Evolutionary conservation across 345 rosid genomes (phyloP).

Genomic region (Acer negundo): DNA sequence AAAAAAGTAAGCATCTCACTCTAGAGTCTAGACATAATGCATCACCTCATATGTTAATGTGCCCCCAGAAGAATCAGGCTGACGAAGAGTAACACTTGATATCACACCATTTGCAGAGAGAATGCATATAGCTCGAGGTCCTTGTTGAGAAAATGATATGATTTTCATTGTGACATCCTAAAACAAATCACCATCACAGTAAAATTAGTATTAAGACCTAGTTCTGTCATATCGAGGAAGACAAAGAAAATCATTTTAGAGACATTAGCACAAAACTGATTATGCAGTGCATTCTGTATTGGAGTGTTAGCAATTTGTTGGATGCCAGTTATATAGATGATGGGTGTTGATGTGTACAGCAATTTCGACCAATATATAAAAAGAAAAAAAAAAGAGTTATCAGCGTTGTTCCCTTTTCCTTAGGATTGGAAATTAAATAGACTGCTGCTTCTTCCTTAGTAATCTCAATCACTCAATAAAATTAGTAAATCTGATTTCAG

Average conservation of each 20-base stretch:
- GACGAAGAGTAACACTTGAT: slow-evolving; percentile 96
- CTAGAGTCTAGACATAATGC: not conserved
- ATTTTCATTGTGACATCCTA: slow-evolving; percentile 97
- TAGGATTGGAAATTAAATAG: not conserved
- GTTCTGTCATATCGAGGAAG: not conserved
- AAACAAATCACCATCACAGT: slow-evolving; percentile 15
- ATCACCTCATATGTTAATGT: slow-evolving; percentile 95
- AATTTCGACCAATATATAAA: not conserved
- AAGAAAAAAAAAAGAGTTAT: not conserved
- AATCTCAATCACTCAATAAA: not conserved
- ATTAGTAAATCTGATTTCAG: slow-evolving; percentile 1
- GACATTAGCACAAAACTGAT: not conserved
- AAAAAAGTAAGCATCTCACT: not conserved
- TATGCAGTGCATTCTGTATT: not conserved
- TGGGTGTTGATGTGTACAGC: not conserved
- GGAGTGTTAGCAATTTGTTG: not conserved
- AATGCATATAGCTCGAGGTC: slow-evolving; percentile 94
- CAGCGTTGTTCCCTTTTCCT: not conserved
- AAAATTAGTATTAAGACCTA: not conserved
- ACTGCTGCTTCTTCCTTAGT: not conserved
- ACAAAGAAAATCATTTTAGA: not conserved
- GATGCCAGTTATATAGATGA: not conserved
- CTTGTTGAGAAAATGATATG: slow-evolving; percentile 99
- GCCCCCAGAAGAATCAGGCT: slow-evolving; percentile 97
- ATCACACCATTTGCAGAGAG: slow-evolving; percentile 91